A percentile compares a stretch with the other conserved stretches of the same genome.
Evolutionary conservation across 2,329 filamentous ascomycete genomes (phyloP).

Genomic region (Neonectria neomacrospora): DNA sequence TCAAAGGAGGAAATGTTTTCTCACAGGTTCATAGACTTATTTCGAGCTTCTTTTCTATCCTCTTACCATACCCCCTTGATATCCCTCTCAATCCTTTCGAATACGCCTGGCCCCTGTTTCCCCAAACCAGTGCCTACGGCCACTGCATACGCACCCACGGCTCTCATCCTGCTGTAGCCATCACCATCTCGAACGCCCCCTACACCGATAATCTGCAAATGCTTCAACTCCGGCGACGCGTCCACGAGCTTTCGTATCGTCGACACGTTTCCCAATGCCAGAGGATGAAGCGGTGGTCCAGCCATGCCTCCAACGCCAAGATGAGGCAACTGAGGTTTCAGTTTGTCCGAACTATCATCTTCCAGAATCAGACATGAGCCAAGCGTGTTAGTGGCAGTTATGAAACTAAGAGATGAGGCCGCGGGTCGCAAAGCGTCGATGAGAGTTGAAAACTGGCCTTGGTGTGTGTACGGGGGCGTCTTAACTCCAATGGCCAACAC

Average conservation of each 20-base stretch:
- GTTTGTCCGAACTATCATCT: slow-evolving; percentile 18
- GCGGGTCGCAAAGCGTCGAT: slow-evolving; percentile 59
- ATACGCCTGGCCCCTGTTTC: slow-evolving; percentile 69
- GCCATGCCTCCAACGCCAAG: slow-evolving; percentile 76
- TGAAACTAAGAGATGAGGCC: slow-evolving; percentile 64
- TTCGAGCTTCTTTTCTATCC: not conserved
- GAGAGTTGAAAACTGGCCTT: slow-evolving; percentile 70
- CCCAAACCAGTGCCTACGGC: slow-evolving; percentile 77
- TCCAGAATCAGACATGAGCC: slow-evolving; percentile 73
- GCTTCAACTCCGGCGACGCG: slow-evolving; percentile 55
- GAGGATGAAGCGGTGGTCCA: slow-evolving; percentile 75
- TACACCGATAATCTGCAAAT: slow-evolving; percentile 75
- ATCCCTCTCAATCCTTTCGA: slow-evolving; percentile 64
- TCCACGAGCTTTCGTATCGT: slow-evolving; percentile 72
- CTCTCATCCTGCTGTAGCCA: slow-evolving; percentile 73
- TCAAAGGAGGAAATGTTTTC: no score
- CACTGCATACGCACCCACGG: slow-evolving; percentile 73
- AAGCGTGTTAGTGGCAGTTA: slow-evolving; percentile 79
- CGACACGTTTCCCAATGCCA: slow-evolving; percentile 80
- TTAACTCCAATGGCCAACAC: slow-evolving; percentile 70
- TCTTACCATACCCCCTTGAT: slow-evolving; percentile 37
- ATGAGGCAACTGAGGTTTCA: slow-evolving; percentile 60
- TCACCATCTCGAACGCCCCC: slow-evolving; percentile 75
- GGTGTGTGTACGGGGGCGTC: slow-evolving; percentile 79
- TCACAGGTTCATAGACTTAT: not conserved